Conservation (phyloP, 2,329 filamentous ascomycete genomes). For the Epichloe sylvatica region DNA sequence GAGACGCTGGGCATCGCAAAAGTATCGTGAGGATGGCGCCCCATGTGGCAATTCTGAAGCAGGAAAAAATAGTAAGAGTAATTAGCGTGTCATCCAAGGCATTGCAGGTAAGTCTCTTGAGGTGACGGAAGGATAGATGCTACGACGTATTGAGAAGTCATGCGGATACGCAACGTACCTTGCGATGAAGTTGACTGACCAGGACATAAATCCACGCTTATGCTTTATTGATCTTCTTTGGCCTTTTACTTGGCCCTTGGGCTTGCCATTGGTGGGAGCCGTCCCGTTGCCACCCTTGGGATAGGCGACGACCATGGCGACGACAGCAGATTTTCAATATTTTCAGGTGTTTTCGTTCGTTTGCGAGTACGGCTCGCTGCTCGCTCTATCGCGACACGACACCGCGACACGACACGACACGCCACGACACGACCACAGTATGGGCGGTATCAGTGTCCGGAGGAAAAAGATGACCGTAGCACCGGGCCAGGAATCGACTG, state of each 20-base stretch:
- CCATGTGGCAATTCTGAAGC: conserved; percentile 62
- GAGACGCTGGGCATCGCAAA: conserved; percentile 65
- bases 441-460: neutral
- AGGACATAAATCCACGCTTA: conserved; percentile 17
- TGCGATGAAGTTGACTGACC: conserved; percentile 35
- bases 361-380: neutral
- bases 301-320: conserved; percentile 20
- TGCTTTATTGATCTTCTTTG: conserved; percentile 12
- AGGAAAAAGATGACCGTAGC: neutral
- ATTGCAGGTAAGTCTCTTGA: no score
- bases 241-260: conserved; percentile 16
- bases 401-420: no score
- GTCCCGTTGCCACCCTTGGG: conserved; percentile 26
- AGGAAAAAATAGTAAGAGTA: neutral
- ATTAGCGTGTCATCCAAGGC: no score
- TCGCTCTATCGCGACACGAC: neutral
- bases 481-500: neutral
- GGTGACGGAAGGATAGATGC: no score
- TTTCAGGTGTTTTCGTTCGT: neutral
- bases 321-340: neutral
- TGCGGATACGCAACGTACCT: conserved; percentile 29
- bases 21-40: conserved; percentile 68
- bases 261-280: conserved; percentile 20
- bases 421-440: no score
- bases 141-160: no score